A percentile compares a stretch with the other conserved stretches of the same genome.
Evolutionary conservation across 2,329 filamentous ascomycete genomes (phyloP).

Genomic region (Fusarium veterinarium): DNA sequence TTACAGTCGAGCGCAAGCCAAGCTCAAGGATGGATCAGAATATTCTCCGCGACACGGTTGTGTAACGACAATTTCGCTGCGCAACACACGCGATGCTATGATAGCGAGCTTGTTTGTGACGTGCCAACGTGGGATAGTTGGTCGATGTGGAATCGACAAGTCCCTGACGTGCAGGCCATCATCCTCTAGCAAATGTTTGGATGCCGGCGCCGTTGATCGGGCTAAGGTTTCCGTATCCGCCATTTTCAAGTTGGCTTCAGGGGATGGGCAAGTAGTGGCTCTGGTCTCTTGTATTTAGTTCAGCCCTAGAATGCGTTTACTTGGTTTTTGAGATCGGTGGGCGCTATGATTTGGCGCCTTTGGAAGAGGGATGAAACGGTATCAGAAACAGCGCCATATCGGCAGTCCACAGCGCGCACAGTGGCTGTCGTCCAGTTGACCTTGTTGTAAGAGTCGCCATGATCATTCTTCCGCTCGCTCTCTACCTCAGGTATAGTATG

Average conservation of each 20-base stretch:
- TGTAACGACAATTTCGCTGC: constrained; percentile 45
- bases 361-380: constrained; percentile 36
- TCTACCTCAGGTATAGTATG: neutral
- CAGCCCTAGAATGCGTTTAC: constrained; percentile 45
- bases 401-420: constrained; percentile 24
- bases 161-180: constrained; percentile 43
- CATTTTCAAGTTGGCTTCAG: constrained; percentile 33
- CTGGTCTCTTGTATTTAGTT: constrained; percentile 25
- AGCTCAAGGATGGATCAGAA: constrained; percentile 45
- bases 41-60: constrained; percentile 47
- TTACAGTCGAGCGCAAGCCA: constrained; percentile 47
- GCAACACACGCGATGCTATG: constrained; percentile 41
- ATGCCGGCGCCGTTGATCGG: constrained; percentile 39
- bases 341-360: constrained; percentile 40
- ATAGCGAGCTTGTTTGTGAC: constrained; percentile 38
- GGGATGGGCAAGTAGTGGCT: constrained; percentile 29
- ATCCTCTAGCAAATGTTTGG: constrained; percentile 29
- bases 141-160: constrained; percentile 36
- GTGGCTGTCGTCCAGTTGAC: constrained; percentile 1
- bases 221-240: constrained; percentile 35
- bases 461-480: neutral
- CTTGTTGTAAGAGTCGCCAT: neutral
- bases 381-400: constrained; percentile 16
- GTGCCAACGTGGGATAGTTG: constrained; percentile 30
- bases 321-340: constrained; percentile 30